Evolutionary conservation across 345 rosid genomes (phyloP), one percentile per base, ranked within the genome.

Genomic region (Euphorbia peplus): DNA sequence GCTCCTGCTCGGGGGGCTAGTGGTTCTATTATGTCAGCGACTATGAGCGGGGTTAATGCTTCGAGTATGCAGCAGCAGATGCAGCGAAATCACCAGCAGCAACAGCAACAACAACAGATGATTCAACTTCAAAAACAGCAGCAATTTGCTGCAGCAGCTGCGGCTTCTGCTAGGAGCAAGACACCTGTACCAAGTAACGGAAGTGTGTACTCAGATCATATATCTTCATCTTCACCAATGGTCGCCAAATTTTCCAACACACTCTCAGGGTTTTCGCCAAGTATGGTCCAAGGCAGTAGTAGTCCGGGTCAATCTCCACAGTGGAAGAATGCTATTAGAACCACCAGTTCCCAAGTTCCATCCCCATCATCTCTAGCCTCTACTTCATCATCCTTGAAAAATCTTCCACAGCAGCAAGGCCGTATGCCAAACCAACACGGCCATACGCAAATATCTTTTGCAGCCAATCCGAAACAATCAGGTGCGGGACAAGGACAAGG

Each of bases 291-390:
- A 83, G 82, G 84, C 48, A 74, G 82, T 71, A 77, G 78, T 54
- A 79, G 78, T 73, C 90, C 87, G 26, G 80, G 66, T 56, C 98
- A 90, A 56, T 82, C 98, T 64, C 73, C 90, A 56, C 99, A 85
- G 69, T 92, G 99, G 99, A 95, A 90, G 79, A 87, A 79, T 83
- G 81, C 96, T 55, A 75, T 67, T 21, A 84, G 92, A 75, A 72
- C 88, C 15, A 60, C 83, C 19, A 67, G 82, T 13, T 70, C 92
- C 62, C 95, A 82, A 74, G 82, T 75, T 57, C 80, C 90, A 58
- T 80, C 95, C 24, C 73, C 89, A 13, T 78, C 95, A 13, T 78
- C 95, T 22, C 69, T 85, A 3, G 51, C 88, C 24, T 78, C 96
- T 12, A 63, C 86, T 3, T 74, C 93, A 14, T 75, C 96, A 3